These are phyloP conservation scores for Begonia loranthoides DNA, from an alignment of 306 rosid genomes.

Conservation along the genomic window DNA sequence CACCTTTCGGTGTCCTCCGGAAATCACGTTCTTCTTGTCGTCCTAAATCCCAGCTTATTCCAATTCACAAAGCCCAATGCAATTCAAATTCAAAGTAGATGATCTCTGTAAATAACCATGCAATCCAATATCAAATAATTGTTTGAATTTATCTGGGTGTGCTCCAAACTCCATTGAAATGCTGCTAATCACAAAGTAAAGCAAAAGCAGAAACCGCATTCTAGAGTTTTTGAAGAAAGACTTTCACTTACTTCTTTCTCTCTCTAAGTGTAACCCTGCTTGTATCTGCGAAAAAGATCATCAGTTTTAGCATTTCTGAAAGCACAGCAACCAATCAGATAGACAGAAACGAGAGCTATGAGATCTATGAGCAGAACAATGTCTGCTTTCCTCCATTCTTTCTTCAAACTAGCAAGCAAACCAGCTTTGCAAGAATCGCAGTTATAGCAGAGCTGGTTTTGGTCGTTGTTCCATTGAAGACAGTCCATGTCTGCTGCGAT, in stretches of 20 bases:
- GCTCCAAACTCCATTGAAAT: no score
- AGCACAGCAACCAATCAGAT: slow-evolving; percentile 67
- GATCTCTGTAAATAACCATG: no score
- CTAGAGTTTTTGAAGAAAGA: no score
- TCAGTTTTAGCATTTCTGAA: slow-evolving; percentile 83
- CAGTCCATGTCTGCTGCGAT: slow-evolving; percentile 76
- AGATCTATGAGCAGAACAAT: slow-evolving; percentile 47
- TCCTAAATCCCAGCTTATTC: no score
- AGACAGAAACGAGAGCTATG: slow-evolving; percentile 37
- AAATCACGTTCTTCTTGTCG: no score
- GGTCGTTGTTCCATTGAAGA: slow-evolving; percentile 79
- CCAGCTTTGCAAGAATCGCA: slow-evolving; percentile 92
- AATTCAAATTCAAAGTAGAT: no score
- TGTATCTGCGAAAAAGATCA: slow-evolving; percentile 64
- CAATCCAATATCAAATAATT: no score
- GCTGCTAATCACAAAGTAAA: no score
- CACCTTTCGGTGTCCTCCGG: no score
- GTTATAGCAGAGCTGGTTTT: slow-evolving; percentile 60
- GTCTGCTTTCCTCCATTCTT: slow-evolving; percentile 60
- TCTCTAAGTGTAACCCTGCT: slow-evolving; percentile 50
- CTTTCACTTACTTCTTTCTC: not conserved
- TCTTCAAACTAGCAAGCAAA: slow-evolving; percentile 49
- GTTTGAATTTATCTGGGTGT: no score
- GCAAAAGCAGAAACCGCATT: no score
- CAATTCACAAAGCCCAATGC: no score